Percentiles rank a stretch among this genome's conserved stretches.
phyloP scores from a whole-genome alignment of 164 flowering plant species.

The Cinnamomum chago region DNA sequence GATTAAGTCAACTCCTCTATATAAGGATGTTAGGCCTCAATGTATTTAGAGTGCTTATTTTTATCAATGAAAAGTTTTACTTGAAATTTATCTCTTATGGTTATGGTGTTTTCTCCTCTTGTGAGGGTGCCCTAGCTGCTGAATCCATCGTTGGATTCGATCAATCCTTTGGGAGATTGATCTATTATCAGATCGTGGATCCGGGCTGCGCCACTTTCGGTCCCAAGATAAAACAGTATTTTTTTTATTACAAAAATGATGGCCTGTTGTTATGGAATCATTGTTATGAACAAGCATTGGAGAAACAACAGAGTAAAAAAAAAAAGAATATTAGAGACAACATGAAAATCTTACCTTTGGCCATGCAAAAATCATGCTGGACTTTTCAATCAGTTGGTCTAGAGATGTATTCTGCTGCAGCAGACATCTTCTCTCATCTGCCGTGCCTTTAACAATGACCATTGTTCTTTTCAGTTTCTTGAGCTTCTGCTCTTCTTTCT shows the following conservation, averaged over 20 bases:
- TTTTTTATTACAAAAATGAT: neutral
- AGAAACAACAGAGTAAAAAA: neutral
- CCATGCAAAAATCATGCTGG: constrained; percentile 70
- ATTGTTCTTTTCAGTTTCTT: constrained; percentile 62
- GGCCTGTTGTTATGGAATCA: neutral
- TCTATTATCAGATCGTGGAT: no score
- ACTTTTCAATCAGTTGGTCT: constrained; percentile 73
- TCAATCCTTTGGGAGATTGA: no score
- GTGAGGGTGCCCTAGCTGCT: no score
- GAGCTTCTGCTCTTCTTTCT: constrained; percentile 74
- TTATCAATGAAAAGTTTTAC: no score
- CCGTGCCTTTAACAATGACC: constrained; percentile 47
- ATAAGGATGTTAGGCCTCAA: no score
- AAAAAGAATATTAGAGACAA: neutral
- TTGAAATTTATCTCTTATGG: no score
- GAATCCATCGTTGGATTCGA: no score
- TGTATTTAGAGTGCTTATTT: no score
- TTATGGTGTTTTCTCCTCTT: no score
- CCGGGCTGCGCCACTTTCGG: no score
- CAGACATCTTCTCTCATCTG: constrained; percentile 59
- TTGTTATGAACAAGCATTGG: neutral
- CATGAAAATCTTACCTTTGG: constrained; percentile 39
- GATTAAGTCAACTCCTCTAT: no score
- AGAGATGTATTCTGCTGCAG: constrained; percentile 60
- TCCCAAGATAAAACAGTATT: no score